phyloP scores from a whole-genome alignment of 495 filamentous ascomycete genomes.

The Aspergillus sclerotiicarbonarius region DNA sequence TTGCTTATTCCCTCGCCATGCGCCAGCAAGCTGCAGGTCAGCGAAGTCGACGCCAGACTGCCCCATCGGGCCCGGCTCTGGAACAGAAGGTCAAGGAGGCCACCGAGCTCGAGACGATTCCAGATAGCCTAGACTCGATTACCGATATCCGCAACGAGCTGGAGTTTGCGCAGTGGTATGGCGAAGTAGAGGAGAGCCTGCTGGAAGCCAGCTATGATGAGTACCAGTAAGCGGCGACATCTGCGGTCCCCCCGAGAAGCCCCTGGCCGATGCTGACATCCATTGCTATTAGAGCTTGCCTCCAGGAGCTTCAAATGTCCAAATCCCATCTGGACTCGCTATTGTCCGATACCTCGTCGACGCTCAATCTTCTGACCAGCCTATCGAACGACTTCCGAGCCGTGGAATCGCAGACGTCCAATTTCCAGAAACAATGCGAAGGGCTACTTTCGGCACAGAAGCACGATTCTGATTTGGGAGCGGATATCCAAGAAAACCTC shows the following conservation, averaged over 20 bases:
- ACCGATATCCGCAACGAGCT: slow-evolving; percentile 49
- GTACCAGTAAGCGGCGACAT: slow-evolving; percentile 63
- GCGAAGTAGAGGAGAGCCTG: slow-evolving; percentile 61
- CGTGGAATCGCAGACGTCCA: slow-evolving; percentile 85
- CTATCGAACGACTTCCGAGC: slow-evolving; percentile 79
- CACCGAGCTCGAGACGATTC: slow-evolving; percentile 21
- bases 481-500: slow-evolving; percentile 79
- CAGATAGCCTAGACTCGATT: slow-evolving; percentile 23
- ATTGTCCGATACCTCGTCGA: slow-evolving; percentile 67
- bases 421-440: slow-evolving; percentile 89
- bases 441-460: slow-evolving; percentile 76
- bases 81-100: slow-evolving; percentile 30
- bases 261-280: slow-evolving; percentile 12
- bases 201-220: slow-evolving; percentile 79
- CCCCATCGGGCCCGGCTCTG: slow-evolving; percentile 37
- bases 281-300: slow-evolving; percentile 56
- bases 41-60: slow-evolving; percentile 44
- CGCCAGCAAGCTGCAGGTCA: slow-evolving; percentile 27
- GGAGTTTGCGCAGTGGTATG: slow-evolving; percentile 62
- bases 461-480: slow-evolving; percentile 69
- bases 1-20: slow-evolving; percentile 17
- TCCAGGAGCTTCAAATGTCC: slow-evolving; percentile 74
- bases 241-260: not conserved
- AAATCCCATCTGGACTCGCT: slow-evolving; percentile 78
- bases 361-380: slow-evolving; percentile 68